Evolutionary conservation across 2,329 filamentous ascomycete genomes (phyloP).

Genomic region (Neofusicoccum laricinum): DNA sequence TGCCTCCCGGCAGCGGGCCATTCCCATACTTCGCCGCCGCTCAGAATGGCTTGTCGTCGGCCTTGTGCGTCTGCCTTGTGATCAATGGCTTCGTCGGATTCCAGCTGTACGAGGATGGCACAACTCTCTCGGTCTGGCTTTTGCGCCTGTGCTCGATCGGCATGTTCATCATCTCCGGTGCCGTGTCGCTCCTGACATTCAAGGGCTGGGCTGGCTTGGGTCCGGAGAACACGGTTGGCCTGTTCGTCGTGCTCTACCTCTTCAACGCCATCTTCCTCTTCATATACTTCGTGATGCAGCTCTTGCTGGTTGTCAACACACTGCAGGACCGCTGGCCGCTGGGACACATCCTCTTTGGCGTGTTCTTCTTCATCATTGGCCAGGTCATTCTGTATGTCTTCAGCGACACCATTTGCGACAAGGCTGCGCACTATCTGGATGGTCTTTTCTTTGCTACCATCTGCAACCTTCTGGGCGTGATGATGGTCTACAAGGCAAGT

Average conservation of each 20-base stretch:
- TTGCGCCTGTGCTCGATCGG: slow-evolving; percentile 72
- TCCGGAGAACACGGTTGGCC: slow-evolving; percentile 79
- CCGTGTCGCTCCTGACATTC: slow-evolving; percentile 88
- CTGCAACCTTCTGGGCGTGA: slow-evolving; percentile 89
- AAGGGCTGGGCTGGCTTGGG: slow-evolving; percentile 83
- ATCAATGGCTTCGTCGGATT: slow-evolving; percentile 99
- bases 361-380: slow-evolving; percentile 87
- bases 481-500: slow-evolving; percentile 98
- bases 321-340: slow-evolving; percentile 94
- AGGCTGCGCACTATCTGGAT: slow-evolving; percentile 87
- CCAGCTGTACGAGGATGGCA: slow-evolving; percentile 96
- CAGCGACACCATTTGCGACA: slow-evolving; percentile 78
- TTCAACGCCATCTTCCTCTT: slow-evolving; percentile 84
- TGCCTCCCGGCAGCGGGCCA: slow-evolving; percentile 73
- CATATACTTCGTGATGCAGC: slow-evolving; percentile 82
- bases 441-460: slow-evolving; percentile 92
- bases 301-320: slow-evolving; percentile 83
- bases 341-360: slow-evolving; percentile 84
- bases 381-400: slow-evolving; percentile 93
- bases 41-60: slow-evolving; percentile 80
- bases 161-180: slow-evolving; percentile 83
- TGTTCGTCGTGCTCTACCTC: slow-evolving; percentile 91
- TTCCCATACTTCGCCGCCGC: slow-evolving; percentile 91
- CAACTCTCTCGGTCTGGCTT: slow-evolving; percentile 89
- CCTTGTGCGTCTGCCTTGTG: slow-evolving; percentile 81